Percentiles rank a stretch among this genome's conserved stretches.
Conservation (phyloP, 495 filamentous ascomycete genomes). For the Lepidopterella palustris region DNA sequence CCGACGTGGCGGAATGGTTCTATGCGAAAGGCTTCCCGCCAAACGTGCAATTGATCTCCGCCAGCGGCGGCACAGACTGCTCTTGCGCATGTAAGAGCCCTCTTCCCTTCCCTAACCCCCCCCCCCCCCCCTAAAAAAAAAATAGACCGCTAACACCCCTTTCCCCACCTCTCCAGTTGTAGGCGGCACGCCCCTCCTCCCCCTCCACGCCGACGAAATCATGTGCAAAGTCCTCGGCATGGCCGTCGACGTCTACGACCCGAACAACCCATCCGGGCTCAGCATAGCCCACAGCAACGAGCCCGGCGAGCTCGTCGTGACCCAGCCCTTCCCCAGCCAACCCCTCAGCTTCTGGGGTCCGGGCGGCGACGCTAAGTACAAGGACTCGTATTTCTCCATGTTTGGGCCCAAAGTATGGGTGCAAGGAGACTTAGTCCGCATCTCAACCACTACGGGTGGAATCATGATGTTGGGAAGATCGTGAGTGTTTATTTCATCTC, state of each 20-base stretch:
- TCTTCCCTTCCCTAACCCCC: neutral
- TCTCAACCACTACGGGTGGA: neutral
- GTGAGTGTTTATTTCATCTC: neutral
- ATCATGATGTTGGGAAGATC: neutral
- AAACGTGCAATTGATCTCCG: neutral
- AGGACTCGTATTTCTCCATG: neutral
- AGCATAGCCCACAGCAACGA: neutral
- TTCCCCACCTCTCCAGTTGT: neutral
- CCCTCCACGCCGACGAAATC: constrained; percentile 5
- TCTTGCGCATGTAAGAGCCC: neutral
- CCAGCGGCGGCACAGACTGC: constrained; percentile 1
- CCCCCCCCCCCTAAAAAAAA: too few relatives aligned
- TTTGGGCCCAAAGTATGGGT: neutral
- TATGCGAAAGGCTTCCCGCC: constrained; percentile 1
- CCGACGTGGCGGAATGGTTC: constrained; percentile 2
- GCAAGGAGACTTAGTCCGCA: constrained; percentile 1
- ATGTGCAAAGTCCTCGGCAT: constrained; percentile 1
- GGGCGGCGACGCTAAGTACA: neutral
- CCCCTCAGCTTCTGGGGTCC: constrained; percentile 3
- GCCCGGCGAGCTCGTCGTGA: constrained; percentile 3
- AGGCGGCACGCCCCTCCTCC: constrained; percentile 2
- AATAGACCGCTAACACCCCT: too few relatives aligned
- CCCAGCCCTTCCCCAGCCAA: constrained; percentile 4
- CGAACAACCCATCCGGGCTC: neutral
- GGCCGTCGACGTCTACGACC: constrained; percentile 1